These are phyloP conservation scores for Phytophthora macrochlamydospora DNA, from an alignment of 352 stramenopile species.

Conservation along the genomic window DNA sequence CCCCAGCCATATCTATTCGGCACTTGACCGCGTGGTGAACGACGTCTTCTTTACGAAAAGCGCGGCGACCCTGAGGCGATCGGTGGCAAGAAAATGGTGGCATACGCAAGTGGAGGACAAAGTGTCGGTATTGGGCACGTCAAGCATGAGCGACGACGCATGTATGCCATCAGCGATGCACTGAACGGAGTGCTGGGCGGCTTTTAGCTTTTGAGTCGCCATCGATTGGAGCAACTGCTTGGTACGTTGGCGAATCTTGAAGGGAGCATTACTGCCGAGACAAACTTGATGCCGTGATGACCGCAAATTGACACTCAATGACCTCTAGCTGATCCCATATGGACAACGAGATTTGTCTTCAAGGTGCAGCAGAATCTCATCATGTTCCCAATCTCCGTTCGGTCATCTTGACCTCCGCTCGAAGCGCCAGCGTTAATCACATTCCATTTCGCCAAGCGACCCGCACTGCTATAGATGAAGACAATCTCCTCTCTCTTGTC, in stretches of 20 bases:
- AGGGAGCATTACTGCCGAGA: too few species aligned
- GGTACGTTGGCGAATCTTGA: too few species aligned
- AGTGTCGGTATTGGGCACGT: slow-evolving; percentile 73
- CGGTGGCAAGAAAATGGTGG: slow-evolving; percentile 38
- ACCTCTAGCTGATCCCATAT: too few species aligned
- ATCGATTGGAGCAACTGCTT: too few species aligned
- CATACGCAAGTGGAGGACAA: slow-evolving; percentile 52
- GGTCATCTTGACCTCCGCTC: neutral
- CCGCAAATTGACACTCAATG: too few species aligned
- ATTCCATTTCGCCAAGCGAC: slow-evolving; percentile 25
- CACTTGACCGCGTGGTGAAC: slow-evolving; percentile 78
- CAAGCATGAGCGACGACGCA: slow-evolving; percentile 67
- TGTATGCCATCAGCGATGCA: slow-evolving; percentile 81
- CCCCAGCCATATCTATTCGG: slow-evolving; percentile 68
- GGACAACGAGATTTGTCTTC: too few species aligned
- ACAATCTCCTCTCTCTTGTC: slow-evolving; percentile 25
- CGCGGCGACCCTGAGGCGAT: slow-evolving; percentile 30
- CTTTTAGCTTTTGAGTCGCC: slow-evolving; percentile 32
- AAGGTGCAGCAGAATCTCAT: neutral
- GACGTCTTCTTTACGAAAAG: slow-evolving; percentile 88
- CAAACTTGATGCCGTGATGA: too few species aligned
- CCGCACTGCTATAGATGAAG: slow-evolving; percentile 37
- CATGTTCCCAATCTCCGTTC: too few species aligned
- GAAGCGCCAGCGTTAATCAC: slow-evolving; percentile 16
- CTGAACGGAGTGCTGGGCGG: slow-evolving; percentile 75